These are phyloP conservation scores for Tulasnella sp. DNA, from an alignment of 768 basidiomycete genomes.

Conservation along the genomic window DNA sequence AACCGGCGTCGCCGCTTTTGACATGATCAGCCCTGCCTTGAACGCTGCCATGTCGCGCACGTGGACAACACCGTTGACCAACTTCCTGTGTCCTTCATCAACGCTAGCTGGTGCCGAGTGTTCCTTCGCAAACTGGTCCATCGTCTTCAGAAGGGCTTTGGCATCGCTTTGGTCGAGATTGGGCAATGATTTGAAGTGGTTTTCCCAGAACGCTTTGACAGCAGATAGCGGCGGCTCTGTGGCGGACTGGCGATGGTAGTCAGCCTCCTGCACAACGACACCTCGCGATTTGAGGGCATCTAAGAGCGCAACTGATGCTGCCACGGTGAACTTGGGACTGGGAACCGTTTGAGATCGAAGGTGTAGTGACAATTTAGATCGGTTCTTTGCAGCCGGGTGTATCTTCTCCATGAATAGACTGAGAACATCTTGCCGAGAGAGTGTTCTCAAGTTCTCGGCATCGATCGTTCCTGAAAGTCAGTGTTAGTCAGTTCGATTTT, in stretches of 20 bases:
- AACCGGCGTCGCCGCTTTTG: conserved; percentile 52
- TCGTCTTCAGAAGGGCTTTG: conserved; percentile 37
- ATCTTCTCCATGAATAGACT: conserved; percentile 56
- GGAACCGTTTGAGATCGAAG: conserved; percentile 55
- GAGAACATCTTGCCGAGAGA: conserved; percentile 68
- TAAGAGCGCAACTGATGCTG: conserved; percentile 54
- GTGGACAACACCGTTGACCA: conserved; percentile 41
- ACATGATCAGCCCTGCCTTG: conserved; percentile 44
- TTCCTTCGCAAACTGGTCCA: conserved; percentile 46
- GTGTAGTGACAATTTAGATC: conserved; percentile 80
- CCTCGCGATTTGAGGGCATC: conserved; percentile 37
- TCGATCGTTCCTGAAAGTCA: conserved; percentile 52
- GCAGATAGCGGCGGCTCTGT: conserved; percentile 45
- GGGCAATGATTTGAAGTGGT: conserved; percentile 24
- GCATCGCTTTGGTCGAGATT: conserved; percentile 33
- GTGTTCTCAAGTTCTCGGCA: conserved; percentile 45
- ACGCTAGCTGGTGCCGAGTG: conserved; percentile 32
- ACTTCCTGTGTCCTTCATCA: conserved; percentile 31
- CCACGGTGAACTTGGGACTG: conserved; percentile 47
- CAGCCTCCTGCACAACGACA: conserved; percentile 39
- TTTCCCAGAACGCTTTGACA: conserved; percentile 55
- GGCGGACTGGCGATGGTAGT: conserved; percentile 41
- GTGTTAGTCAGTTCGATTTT: background rate
- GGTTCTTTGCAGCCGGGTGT: conserved; percentile 53
- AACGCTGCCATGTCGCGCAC: conserved; percentile 58